These are phyloP conservation scores for Diplodia mutila DNA, from an alignment of 2,329 filamentous ascomycete species.

Conservation along the genomic window DNA sequence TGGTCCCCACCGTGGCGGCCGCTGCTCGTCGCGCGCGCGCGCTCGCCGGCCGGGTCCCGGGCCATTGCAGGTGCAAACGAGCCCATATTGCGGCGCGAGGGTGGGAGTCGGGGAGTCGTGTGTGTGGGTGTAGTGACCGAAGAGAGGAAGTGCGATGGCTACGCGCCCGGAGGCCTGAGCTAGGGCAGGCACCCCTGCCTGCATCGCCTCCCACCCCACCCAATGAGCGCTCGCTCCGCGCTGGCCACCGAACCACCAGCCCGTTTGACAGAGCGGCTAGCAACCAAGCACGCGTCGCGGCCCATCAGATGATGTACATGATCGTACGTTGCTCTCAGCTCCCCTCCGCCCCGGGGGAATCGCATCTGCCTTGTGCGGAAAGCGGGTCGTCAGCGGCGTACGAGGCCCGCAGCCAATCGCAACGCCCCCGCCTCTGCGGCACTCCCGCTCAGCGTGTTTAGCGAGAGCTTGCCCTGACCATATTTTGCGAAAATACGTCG, in stretches of 20 bases:
- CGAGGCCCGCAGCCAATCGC: not conserved
- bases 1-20: not conserved
- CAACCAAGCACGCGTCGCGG: not conserved
- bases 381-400: not conserved
- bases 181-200: not conserved
- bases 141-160: slow-evolving; percentile 10
- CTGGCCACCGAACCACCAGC: slow-evolving; percentile 4
- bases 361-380: no score
- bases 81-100: not conserved
- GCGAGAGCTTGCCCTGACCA: not conserved
- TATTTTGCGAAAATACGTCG: not conserved
- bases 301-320: not conserved
- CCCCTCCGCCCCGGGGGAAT: not conserved
- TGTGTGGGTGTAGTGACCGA: not conserved
- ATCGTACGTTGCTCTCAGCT: not conserved
- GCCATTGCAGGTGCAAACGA: not conserved
- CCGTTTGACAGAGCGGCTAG: slow-evolving; percentile 19
- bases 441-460: not conserved
- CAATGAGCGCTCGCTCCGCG: not conserved
- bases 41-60: no score
- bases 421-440: not conserved
- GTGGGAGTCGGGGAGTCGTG: not conserved
- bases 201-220: not conserved
- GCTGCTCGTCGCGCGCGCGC: no score
- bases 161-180: slow-evolving; percentile 1